These are phyloP conservation scores for Mesostigma viride DNA, from an alignment of 139 green algal genomes.

Conservation along the genomic window DNA sequence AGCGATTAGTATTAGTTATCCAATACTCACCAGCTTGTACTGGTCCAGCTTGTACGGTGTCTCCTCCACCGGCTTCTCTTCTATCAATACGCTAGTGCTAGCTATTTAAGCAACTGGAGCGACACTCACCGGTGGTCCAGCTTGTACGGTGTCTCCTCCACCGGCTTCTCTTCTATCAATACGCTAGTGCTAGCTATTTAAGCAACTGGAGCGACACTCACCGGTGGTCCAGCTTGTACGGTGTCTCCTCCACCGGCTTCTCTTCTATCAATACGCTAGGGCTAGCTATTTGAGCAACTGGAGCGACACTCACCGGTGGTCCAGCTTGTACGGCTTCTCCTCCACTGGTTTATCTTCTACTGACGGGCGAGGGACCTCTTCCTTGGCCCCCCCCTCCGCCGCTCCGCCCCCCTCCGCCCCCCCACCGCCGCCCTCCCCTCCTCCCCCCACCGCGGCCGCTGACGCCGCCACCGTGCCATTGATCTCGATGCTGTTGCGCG, in stretches of 20 bases:
- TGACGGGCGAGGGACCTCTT: background rate
- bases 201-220: too few species aligned
- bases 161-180: conserved; percentile 12
- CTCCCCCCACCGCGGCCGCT: too few species aligned
- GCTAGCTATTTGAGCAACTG: too few species aligned
- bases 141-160: conserved; percentile 21
- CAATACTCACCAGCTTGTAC: too few species aligned
- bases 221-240: conserved; percentile 26
- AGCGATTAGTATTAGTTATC: too few species aligned
- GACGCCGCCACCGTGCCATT: background rate
- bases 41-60: conserved; percentile 20
- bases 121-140: conserved; percentile 24
- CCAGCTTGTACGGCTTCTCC: conserved; percentile 20
- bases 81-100: background rate
- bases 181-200: too few species aligned
- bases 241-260: conserved; percentile 15
- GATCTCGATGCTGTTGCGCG: background rate
- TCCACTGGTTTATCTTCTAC: conserved; percentile 15
- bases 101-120: too few species aligned
- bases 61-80: conserved; percentile 21
- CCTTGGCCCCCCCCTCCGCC: background rate
- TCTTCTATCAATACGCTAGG: conserved; percentile 6
- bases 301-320: conserved; percentile 26
- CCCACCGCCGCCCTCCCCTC: background rate
- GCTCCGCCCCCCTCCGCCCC: conserved; percentile 8